Conservation (phyloP, 2,329 filamentous ascomycete species). For the Paecilomyces sp. region DNA sequence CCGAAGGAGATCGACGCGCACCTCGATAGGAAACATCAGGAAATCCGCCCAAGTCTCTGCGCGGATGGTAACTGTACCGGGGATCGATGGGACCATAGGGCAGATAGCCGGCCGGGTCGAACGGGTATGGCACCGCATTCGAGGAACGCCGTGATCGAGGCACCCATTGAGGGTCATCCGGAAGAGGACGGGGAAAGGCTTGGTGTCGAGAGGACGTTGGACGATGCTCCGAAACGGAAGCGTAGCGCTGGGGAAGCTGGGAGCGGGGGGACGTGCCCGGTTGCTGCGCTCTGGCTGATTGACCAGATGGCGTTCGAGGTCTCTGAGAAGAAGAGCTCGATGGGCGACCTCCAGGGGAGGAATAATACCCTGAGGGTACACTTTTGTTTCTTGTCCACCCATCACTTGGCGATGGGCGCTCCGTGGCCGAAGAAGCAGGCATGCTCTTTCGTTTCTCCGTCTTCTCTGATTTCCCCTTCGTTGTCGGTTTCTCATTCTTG, state of each 20-base stretch:
- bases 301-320: constrained; percentile 37
- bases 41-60: constrained; percentile 11
- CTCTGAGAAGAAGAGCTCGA: constrained; percentile 31
- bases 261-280: constrained; percentile 28
- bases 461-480: constrained; percentile 7
- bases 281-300: constrained; percentile 29
- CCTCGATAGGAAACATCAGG: constrained; percentile 15
- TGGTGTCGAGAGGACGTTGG: constrained; percentile 27
- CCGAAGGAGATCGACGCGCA: constrained; percentile 12
- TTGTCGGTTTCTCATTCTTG: constrained; percentile 8
- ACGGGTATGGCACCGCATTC: constrained; percentile 19
- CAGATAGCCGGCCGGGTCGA: constrained; percentile 22
- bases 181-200: constrained; percentile 32
- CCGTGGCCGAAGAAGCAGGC: constrained; percentile 7
- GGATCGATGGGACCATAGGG: constrained; percentile 25
- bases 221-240: constrained; percentile 26
- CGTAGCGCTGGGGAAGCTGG: constrained; percentile 27
- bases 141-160: constrained; percentile 34
- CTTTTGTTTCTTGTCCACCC: constrained; percentile 43
- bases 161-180: constrained; percentile 43
- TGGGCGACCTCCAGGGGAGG: constrained; percentile 19
- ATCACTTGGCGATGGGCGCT: constrained; percentile 23
- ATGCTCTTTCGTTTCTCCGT: constrained; percentile 14
- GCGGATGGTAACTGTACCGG: constrained; percentile 18
- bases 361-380: constrained; percentile 37